These are phyloP conservation scores for Phycomyces nitens DNA, from an alignment of 192 early-diverging fungal genomes.

Conservation along the genomic window DNA sequence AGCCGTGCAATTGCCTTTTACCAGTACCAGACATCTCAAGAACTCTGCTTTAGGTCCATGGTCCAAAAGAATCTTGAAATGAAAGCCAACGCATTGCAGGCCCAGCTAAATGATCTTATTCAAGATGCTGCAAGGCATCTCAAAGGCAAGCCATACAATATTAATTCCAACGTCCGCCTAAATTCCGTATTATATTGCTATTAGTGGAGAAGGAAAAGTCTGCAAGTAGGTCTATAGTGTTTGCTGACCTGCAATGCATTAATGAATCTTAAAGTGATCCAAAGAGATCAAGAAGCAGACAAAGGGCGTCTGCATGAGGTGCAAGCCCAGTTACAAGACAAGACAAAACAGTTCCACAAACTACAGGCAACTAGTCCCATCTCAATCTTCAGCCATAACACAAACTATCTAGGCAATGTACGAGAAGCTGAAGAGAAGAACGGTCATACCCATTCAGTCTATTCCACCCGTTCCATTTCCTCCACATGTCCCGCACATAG, in stretches of 20 bases:
- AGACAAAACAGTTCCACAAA: conserved; percentile 47
- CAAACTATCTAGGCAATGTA: conserved; percentile 27
- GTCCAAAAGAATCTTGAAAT: conserved; percentile 37
- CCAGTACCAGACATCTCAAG: conserved; percentile 64
- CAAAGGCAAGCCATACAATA: conserved; percentile 5
- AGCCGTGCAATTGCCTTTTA: conserved; percentile 61
- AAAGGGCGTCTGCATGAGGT: conserved; percentile 36
- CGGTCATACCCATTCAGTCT: not conserved
- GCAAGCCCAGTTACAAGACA: conserved; percentile 43
- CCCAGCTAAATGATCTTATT: conserved; percentile 29
- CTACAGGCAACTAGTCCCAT: conserved; percentile 36
- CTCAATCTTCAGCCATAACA: no score
- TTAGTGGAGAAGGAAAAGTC: conserved; percentile 23
- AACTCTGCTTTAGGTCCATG: conserved; percentile 38
- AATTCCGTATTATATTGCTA: not conserved
- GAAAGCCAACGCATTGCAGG: conserved; percentile 32
- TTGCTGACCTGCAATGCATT: not conserved
- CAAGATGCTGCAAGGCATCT: conserved; percentile 23
- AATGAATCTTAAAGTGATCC: conserved; percentile 21
- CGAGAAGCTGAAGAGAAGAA: conserved; percentile 37
- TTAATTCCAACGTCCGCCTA: not conserved
- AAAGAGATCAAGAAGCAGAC: conserved; percentile 35
- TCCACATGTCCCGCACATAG: not conserved
- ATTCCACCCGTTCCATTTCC: not conserved
- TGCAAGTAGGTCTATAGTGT: conserved; percentile 1